Conservation (phyloP, 371 early-diverging fungal genomes). For the Mucor saturninus region DNA sequence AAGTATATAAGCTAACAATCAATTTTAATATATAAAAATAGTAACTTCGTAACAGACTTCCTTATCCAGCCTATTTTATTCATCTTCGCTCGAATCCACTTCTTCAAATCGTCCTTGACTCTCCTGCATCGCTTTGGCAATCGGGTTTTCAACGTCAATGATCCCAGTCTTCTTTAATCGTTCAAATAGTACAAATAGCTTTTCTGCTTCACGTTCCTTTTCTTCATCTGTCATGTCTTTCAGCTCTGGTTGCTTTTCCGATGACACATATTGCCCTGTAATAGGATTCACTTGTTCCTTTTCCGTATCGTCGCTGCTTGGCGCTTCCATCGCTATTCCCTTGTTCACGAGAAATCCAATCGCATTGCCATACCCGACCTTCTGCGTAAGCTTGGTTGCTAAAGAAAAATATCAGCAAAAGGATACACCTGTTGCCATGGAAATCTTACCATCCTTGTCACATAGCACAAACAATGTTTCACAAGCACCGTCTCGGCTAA, state of each 20-base stretch:
- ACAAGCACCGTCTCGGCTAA: constrained; percentile 67
- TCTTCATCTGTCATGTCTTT: constrained; percentile 94
- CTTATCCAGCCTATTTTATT: constrained; percentile 5
- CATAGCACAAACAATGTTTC: constrained; percentile 79
- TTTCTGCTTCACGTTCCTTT: constrained; percentile 93
- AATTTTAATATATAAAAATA: too few species aligned
- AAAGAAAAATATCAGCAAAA: background rate
- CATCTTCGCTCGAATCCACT: constrained; percentile 20
- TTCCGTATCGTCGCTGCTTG: constrained; percentile 10
- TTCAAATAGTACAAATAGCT: constrained; percentile 91
- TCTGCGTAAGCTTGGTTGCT: constrained; percentile 74
- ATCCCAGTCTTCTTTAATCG: constrained; percentile 90
- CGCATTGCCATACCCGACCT: constrained; percentile 93
- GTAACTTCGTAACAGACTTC: constrained; percentile 1
- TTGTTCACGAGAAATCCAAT: constrained; percentile 84
- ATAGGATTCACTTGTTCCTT: constrained; percentile 76
- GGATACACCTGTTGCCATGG: background rate
- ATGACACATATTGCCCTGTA: constrained; percentile 70
- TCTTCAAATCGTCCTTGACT: constrained; percentile 39
- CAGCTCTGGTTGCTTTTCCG: constrained; percentile 57
- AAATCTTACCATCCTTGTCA: constrained; percentile 74
- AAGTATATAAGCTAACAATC: background rate
- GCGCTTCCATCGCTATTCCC: constrained; percentile 58
- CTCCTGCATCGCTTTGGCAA: constrained; percentile 59
- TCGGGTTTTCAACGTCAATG: constrained; percentile 73